phyloP scores from a whole-genome alignment of 2,329 filamentous ascomycete genomes.

The Colletotrichum noveboracense region DNA sequence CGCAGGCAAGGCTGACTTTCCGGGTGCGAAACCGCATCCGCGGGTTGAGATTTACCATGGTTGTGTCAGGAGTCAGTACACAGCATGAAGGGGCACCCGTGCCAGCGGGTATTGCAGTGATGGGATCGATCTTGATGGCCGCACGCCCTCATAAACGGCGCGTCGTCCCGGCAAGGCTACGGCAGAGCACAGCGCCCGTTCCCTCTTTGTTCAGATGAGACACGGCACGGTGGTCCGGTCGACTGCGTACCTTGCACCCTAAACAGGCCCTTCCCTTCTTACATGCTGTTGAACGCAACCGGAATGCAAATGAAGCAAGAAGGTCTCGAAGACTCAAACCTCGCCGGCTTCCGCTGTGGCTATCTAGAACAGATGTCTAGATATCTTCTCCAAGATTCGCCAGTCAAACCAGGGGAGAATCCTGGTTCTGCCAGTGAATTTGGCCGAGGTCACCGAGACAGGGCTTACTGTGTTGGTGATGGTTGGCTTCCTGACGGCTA shows the following conservation, averaged over 20 bases:
- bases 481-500: background rate
- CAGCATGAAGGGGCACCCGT: background rate
- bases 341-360: background rate
- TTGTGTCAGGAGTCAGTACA: background rate
- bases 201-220: conserved; percentile 7
- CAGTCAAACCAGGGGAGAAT: background rate
- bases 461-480: background rate
- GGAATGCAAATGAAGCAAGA: conserved; percentile 4
- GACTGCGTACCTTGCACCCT: background rate
- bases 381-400: background rate
- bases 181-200: background rate
- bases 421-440: background rate
- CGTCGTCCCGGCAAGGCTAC: background rate
- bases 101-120: background rate
- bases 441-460: conserved; percentile 18
- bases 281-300: background rate
- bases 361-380: conserved; percentile 13
- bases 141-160: conserved; percentile 1
- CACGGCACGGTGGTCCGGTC: background rate
- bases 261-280: background rate
- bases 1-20: background rate
- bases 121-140: background rate
- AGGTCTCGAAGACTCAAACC: background rate
- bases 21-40: background rate
- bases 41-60: background rate